A percentile compares a stretch with the other conserved stretches of the same genome.
phyloP scores from a whole-genome alignment of 257 asterid species.

The Solanum chiquidenum region DNA sequence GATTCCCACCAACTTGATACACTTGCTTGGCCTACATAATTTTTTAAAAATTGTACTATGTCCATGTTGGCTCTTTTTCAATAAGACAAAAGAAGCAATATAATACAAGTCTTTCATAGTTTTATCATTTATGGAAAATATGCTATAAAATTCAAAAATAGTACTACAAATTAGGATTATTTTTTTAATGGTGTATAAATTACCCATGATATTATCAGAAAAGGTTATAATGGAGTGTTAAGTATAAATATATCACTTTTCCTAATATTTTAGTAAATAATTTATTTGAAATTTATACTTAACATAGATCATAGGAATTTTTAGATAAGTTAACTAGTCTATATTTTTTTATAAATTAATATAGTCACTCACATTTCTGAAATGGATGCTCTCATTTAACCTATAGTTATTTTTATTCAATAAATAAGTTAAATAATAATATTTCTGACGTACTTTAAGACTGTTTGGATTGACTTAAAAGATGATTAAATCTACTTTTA shows the following conservation, averaged over 20 bases:
- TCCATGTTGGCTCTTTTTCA: background rate
- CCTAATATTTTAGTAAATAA: background rate
- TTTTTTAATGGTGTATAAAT: background rate
- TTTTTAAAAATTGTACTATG: background rate
- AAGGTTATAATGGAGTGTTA: accelerated
- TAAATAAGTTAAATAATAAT: too few relatives aligned
- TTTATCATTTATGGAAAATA: background rate
- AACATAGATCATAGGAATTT: background rate
- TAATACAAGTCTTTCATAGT: background rate
- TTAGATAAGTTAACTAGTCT: background rate
- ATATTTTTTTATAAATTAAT: too few relatives aligned
- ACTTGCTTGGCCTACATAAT: background rate
- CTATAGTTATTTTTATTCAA: background rate
- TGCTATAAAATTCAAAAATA: background rate
- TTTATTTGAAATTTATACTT: too few relatives aligned
- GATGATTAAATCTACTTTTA: too few relatives aligned
- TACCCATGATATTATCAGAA: too few relatives aligned
- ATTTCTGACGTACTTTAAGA: too few relatives aligned
- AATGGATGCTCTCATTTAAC: background rate
- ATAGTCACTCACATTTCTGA: too few relatives aligned
- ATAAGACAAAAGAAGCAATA: background rate
- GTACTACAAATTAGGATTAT: background rate
- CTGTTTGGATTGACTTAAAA: accelerated
- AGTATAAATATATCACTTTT: too few relatives aligned
- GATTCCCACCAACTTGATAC: background rate